Conservation (phyloP, 768 basidiomycete species). For the Lactarius psammicola region DNA sequence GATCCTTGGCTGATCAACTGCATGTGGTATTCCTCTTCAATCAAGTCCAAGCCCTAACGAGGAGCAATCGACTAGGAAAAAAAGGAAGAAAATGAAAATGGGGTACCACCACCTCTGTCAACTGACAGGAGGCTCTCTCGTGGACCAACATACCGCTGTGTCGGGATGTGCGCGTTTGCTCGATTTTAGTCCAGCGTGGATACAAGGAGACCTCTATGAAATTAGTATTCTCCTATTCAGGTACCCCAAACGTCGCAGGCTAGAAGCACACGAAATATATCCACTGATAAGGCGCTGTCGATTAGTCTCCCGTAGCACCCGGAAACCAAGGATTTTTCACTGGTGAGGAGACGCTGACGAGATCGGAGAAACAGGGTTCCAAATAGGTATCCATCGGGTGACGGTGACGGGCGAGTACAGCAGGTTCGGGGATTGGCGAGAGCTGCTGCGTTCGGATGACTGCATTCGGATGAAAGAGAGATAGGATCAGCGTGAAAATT, state of each 20-base stretch:
- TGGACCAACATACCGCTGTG: background rate
- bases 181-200: background rate
- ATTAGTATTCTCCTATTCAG: background rate
- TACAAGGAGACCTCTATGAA: background rate
- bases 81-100: background rate
- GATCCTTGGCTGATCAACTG: background rate
- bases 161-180: background rate
- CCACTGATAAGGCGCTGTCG: background rate
- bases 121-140: background rate
- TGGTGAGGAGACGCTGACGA: background rate
- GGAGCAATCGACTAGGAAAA: background rate
- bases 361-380: slow-evolving; percentile 1
- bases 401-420: background rate
- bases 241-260: background rate
- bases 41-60: background rate
- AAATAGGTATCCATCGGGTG: background rate
- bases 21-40: background rate
- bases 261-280: background rate
- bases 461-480: background rate
- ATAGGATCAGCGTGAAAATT: background rate
- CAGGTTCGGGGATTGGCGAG: background rate
- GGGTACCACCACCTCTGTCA: background rate
- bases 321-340: background rate
- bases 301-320: background rate
- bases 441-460: background rate